A percentile compares a stretch with the other conserved stretches of the same genome.
phyloP scores from a whole-genome alignment of 441 rosid genomes.

The Adansonia madagascariensis region DNA sequence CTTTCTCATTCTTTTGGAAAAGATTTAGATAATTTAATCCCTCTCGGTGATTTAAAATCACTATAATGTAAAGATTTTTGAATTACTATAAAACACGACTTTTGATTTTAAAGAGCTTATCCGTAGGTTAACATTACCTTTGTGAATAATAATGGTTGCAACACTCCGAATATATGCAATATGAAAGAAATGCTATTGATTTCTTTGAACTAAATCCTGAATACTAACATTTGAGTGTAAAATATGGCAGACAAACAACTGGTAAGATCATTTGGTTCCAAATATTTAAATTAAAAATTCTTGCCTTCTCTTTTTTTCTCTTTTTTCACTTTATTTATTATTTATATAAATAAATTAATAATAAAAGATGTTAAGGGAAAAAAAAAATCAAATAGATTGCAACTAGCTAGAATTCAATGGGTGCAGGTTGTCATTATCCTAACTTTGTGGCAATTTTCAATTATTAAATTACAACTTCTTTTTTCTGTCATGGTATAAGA shows the following conservation, averaged over 20 bases:
- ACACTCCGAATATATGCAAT: too few relatives aligned
- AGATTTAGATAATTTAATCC: too few relatives aligned
- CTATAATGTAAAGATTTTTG: too few relatives aligned
- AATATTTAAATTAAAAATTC: neutral
- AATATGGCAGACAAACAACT: neutral
- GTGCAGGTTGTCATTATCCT: constrained; percentile 16
- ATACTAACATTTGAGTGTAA: neutral
- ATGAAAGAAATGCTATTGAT: too few relatives aligned
- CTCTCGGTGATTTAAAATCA: too few relatives aligned
- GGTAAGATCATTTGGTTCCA: neutral
- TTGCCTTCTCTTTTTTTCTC: neutral
- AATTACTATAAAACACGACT: too few relatives aligned
- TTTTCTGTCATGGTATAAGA: neutral
- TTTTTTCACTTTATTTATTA: too few relatives aligned
- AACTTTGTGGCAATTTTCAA: constrained; percentile 3
- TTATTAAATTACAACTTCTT: neutral
- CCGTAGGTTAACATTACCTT: too few relatives aligned
- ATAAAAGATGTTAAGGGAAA: neutral
- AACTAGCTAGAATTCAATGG: neutral
- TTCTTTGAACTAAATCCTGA: too few relatives aligned
- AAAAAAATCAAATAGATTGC: neutral
- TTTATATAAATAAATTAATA: neutral
- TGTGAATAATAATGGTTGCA: too few relatives aligned
- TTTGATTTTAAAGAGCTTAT: too few relatives aligned
- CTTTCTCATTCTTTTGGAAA: too few relatives aligned